Evolutionary conservation across 2,329 filamentous ascomycete species (phyloP).

Genomic region (Penicillium sp.): DNA sequence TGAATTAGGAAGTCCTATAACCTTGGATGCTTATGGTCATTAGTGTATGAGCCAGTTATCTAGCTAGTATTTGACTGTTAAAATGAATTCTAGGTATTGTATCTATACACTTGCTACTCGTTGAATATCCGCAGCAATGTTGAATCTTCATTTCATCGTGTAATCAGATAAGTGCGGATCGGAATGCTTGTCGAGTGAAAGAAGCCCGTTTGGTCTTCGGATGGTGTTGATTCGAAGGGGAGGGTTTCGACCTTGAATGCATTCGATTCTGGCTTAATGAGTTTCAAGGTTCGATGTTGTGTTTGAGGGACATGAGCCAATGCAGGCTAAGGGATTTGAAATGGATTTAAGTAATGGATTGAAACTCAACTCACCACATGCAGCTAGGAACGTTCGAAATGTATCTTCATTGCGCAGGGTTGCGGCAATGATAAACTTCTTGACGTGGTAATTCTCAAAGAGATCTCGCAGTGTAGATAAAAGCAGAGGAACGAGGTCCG

Average conservation of each 20-base stretch:
- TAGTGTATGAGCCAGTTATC: no score
- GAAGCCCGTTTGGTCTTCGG: constrained; percentile 43
- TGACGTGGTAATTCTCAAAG: constrained; percentile 48
- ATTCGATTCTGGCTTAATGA: constrained; percentile 23
- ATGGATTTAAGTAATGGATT: no score
- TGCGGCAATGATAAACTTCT: constrained; percentile 54
- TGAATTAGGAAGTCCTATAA: no score
- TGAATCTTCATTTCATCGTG: constrained; percentile 3
- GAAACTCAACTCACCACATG: constrained; percentile 48
- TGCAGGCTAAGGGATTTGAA: neutral
- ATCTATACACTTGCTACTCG: no score
- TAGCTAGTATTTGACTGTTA: no score
- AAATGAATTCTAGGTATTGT: no score
- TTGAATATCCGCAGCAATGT: no score
- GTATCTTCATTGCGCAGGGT: constrained; percentile 59
- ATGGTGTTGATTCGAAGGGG: constrained; percentile 39
- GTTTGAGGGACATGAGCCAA: no score
- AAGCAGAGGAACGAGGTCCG: constrained; percentile 52
- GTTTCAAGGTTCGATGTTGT: neutral
- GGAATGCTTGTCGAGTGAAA: constrained; percentile 43
- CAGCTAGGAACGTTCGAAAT: constrained; percentile 53
- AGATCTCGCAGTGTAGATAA: constrained; percentile 52
- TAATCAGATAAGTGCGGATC: constrained; percentile 36
- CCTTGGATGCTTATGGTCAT: no score
- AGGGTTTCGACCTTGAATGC: constrained; percentile 37